These are phyloP conservation scores for Pythium folliculosum DNA, from an alignment of 352 stramenopile species.

Conservation along the genomic window DNA sequence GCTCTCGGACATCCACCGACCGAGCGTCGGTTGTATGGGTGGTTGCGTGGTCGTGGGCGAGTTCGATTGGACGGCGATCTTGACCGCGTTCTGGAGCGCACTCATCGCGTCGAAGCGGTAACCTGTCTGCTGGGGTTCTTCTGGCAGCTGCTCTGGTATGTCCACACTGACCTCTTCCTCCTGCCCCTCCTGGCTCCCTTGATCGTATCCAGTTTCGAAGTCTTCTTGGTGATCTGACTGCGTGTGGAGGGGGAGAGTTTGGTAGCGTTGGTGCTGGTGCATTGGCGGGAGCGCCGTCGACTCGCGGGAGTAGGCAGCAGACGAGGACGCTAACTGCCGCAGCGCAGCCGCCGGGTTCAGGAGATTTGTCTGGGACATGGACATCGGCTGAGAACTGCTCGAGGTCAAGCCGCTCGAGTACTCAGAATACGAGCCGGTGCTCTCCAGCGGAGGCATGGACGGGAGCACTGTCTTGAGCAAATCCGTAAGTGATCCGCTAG, in stretches of 20 bases:
- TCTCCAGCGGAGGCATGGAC: constrained; percentile 3
- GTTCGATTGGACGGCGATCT: constrained; percentile 24
- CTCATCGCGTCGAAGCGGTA: constrained; percentile 67
- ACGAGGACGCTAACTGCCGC: constrained; percentile 62
- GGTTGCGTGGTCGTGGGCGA: constrained; percentile 11
- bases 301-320: constrained; percentile 36
- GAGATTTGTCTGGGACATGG: constrained; percentile 11
- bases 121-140: not conserved
- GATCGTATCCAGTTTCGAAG: constrained; percentile 5
- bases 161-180: constrained; percentile 3
- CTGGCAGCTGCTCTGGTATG: constrained; percentile 3
- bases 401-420: constrained; percentile 18
- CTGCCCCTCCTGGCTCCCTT: constrained; percentile 25
- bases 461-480: constrained; percentile 34
- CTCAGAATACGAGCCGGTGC: constrained; percentile 16
- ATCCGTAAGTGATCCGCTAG: constrained; percentile 44
- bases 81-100: constrained; percentile 51
- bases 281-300: constrained; percentile 19
- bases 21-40: not conserved
- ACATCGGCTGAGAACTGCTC: constrained; percentile 8
- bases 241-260: not conserved
- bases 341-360: constrained; percentile 38
- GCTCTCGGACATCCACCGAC: constrained; percentile 17
- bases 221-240: constrained; percentile 11
- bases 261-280: constrained; percentile 17